Conservation (phyloP, 257 asterid genomes). For the Echium plantagineum region DNA sequence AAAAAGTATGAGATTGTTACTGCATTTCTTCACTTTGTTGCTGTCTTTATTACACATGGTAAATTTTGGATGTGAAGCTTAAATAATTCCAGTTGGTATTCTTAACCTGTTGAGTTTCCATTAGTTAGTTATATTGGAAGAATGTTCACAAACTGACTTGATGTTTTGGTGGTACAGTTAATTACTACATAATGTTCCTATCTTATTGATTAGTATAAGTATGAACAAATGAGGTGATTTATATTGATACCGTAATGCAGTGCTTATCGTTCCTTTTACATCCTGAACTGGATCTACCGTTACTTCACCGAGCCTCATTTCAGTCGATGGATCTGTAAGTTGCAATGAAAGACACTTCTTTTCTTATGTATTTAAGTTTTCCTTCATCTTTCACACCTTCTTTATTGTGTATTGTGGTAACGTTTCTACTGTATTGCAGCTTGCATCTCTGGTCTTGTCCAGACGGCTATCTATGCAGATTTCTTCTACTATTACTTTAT, state of each 20-base stretch:
- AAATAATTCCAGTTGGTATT: too few species aligned
- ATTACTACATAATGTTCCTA: background rate
- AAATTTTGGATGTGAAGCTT: too few species aligned
- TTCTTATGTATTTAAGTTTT: too few species aligned
- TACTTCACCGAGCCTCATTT: constrained; percentile 69
- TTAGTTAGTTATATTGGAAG: background rate
- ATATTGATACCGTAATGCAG: constrained; percentile 22
- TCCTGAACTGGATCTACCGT: constrained; percentile 91
- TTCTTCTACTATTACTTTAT: constrained; percentile 90
- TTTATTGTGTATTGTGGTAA: background rate
- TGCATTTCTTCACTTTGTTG: too few species aligned
- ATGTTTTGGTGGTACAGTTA: background rate
- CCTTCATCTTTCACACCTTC: background rate
- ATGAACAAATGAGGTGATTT: background rate
- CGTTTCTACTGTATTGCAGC: constrained; percentile 32
- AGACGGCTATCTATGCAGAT: constrained; percentile 87
- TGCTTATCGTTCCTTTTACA: constrained; percentile 85
- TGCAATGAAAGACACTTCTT: constrained; percentile 1
- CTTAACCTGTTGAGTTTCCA: too few species aligned
- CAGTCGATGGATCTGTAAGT: constrained; percentile 79
- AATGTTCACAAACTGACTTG: background rate
- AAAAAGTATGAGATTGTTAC: too few species aligned
- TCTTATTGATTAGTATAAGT: background rate
- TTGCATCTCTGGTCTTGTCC: constrained; percentile 66
- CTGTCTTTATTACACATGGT: too few species aligned